Base-by-base conservation (phyloP, 306 rosid species). In the Quercus ilex region DNA sequence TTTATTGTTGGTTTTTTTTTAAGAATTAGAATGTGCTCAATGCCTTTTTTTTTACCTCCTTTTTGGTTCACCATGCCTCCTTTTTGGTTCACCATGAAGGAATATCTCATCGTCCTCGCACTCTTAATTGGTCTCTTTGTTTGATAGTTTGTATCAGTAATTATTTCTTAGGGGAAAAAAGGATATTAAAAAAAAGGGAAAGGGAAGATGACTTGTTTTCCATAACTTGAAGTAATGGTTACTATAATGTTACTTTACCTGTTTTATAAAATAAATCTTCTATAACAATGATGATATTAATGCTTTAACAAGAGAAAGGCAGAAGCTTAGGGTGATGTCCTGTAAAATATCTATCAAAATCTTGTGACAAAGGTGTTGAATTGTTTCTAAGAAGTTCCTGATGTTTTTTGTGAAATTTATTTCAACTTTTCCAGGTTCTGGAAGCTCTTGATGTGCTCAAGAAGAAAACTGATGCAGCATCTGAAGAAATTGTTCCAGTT, bases 361-460 rank as follows among this genome's bases (percentile, higher is more conserved):
- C 30, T 21, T 59, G 7, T 13, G 21, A 64, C 31, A 28, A 28
- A 64, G 70, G 20, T 1, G 2, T 3, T 17, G 18, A 63, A 64
- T 30, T 30, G 46, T 30, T 64, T 64, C 70, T 30, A 1, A 15
- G 21, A 30, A 30, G 43, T 64, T 64, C 43, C 20, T 15, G 43
- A 64, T 64, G 12, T 4, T 68, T 20, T 0, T 41, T 20, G 28
- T 41, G 33, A 71, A 14, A 51, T 79, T 43, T 73, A 21, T 78
- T 77, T 68, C 28, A 73, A 64, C 72, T 25, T 76, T 60, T 83
- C 80, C 82, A 96, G 99, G 99, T 90, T 84, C 83, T 93, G 90
- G 97, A 93, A 85, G 94, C 96, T 68, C 79, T 93, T 69, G 98
- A 91, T 6, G 78, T 63, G 73, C 96, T 96, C 19, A 91, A 56